phyloP scores from a whole-genome alignment of 257 asterid species.

The Coffea canephora region DNA sequence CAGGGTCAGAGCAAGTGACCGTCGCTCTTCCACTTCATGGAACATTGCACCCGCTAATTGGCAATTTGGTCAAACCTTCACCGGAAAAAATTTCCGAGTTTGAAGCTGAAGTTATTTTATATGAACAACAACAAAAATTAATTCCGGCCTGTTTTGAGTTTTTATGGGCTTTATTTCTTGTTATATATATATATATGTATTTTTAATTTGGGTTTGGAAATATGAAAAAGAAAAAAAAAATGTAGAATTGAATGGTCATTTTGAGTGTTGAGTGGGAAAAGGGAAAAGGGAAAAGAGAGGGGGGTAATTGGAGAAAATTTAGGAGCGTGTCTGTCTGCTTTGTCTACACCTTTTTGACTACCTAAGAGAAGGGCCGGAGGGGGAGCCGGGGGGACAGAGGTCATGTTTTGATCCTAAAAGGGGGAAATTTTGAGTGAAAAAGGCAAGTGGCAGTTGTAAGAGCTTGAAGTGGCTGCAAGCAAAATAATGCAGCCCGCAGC shows the following conservation, averaged over 20 bases:
- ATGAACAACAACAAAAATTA: neutral
- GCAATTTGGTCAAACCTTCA: constrained; percentile 77
- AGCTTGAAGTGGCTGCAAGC: constrained; percentile 61
- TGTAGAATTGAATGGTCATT: constrained; percentile 9
- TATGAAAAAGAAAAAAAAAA: neutral
- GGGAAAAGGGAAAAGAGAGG: constrained; percentile 8
- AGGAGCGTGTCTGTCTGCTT: constrained; percentile 25
- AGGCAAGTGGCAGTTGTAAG: constrained; percentile 1
- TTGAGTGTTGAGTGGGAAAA: constrained; percentile 15
- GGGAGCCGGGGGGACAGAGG: neutral
- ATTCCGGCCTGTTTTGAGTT: neutral
- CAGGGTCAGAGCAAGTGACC: constrained; percentile 60
- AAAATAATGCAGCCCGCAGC: constrained; percentile 49
- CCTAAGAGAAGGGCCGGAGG: neutral
- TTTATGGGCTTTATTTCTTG: neutral
- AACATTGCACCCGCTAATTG: constrained; percentile 65
- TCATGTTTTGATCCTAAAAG: neutral
- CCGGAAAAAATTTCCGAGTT: constrained; percentile 52
- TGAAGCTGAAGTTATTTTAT: neutral
- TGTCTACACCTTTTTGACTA: constrained; percentile 22
- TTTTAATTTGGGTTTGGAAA: neutral
- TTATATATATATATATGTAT: no score
- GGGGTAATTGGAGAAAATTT: constrained; percentile 19
- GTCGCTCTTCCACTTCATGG: constrained; percentile 53
- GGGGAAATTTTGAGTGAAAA: neutral